Percentiles rank a stretch among this genome's conserved stretches.
Evolutionary conservation across 495 filamentous ascomycete species (phyloP).

Genomic region (Pyronema domesticum): DNA sequence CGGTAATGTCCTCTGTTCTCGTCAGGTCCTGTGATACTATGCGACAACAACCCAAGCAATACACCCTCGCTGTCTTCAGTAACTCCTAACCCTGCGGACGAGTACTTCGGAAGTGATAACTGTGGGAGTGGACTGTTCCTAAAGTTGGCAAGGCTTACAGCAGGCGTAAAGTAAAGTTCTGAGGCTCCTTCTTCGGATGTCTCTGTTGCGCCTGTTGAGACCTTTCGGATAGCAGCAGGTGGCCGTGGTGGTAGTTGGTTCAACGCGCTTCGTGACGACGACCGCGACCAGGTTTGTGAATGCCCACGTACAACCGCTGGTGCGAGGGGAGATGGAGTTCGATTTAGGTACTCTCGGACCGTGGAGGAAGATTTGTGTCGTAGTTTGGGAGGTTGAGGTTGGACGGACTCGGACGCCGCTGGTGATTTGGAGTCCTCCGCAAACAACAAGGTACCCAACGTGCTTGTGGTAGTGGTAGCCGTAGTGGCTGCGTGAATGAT

Average conservation of each 20-base stretch:
- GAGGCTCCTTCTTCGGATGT: conserved; percentile 17
- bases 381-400: too few relatives aligned
- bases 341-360: too few relatives aligned
- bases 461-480: too few relatives aligned
- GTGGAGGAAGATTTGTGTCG: too few relatives aligned
- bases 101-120: conserved; percentile 2
- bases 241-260: conserved; percentile 6
- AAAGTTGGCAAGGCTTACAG: conserved; percentile 20
- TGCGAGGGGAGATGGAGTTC: conserved; percentile 20
- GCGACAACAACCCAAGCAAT: conserved; percentile 6
- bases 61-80: conserved; percentile 10
- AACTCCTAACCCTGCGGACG: conserved; percentile 6
- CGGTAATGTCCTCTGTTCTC: conserved; percentile 8
- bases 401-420: too few relatives aligned
- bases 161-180: conserved; percentile 20
- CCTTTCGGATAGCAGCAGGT: conserved; percentile 9
- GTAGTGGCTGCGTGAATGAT: too few relatives aligned
- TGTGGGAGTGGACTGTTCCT: conserved; percentile 9
- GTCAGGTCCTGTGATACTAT: conserved; percentile 1
- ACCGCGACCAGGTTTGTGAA: conserved; percentile 20
- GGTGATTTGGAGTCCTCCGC: too few relatives aligned
- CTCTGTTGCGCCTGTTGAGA: conserved; percentile 8
- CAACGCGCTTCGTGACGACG: conserved; percentile 7
- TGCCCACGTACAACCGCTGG: conserved; percentile 16
- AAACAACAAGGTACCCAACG: too few relatives aligned